A percentile compares a stretch with the other conserved stretches of the same genome.
These are phyloP conservation scores for Kodamaea kaohsiungensis DNA, from an alignment of 805 yeast species.

Conservation along the genomic window DNA sequence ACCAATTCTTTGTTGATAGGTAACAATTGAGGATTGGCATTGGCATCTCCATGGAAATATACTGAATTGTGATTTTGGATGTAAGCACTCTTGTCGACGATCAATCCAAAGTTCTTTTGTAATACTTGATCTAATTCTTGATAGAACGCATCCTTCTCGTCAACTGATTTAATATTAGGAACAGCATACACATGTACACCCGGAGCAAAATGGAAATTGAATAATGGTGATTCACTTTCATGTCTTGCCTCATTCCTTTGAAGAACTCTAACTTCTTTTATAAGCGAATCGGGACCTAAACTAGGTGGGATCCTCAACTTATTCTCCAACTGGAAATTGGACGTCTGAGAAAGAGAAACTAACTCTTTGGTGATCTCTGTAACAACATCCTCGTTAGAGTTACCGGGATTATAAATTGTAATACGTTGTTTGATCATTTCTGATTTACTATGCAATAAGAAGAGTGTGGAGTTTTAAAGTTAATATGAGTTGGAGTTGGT, in stretches of 20 bases:
- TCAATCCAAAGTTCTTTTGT: conserved; percentile 2
- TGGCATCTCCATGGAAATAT: conserved; percentile 21
- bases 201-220: conserved; percentile 24
- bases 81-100: neutral
- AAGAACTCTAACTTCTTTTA: conserved; percentile 24
- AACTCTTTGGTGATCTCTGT: conserved; percentile 6
- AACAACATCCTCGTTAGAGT: conserved; percentile 26
- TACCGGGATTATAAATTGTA: conserved; percentile 30
- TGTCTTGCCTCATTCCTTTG: neutral
- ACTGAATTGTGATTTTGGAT: conserved; percentile 25
- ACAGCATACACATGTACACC: conserved; percentile 34
- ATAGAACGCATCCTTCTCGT: conserved; percentile 22
- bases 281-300: conserved; percentile 9
- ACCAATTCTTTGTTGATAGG: neutral
- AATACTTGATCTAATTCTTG: conserved; percentile 16
- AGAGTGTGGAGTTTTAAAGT: neutral
- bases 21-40: neutral
- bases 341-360: conserved; percentile 5
- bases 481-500: neutral
- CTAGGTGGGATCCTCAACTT: conserved; percentile 3
- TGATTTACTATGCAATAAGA: neutral
- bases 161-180: conserved; percentile 21
- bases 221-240: conserved; percentile 16
- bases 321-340: conserved; percentile 9
- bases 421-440: conserved; percentile 31